Conservation (phyloP, 768 basidiomycete species). For the Boletus pseudo-olivaceus region DNA sequence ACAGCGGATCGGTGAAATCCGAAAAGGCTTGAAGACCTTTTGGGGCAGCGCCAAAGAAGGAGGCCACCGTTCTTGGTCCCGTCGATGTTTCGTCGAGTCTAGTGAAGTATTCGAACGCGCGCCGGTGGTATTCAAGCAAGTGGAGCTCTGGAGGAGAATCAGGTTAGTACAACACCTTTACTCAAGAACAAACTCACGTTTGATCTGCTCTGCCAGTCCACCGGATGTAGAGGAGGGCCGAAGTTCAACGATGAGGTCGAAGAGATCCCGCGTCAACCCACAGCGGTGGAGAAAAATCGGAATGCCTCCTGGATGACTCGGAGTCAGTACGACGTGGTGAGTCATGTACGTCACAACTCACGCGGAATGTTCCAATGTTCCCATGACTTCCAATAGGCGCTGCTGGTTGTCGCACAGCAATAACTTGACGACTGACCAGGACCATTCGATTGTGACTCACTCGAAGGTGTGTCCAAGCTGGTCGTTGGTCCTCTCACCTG, state of each 20-base stretch:
- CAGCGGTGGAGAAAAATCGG: background rate
- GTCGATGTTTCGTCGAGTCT: background rate
- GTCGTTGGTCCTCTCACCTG: background rate
- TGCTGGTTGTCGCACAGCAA: background rate
- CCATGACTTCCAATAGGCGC: background rate
- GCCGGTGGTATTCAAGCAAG: background rate
- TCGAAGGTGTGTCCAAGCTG: background rate
- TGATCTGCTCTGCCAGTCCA: background rate
- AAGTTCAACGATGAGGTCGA: background rate
- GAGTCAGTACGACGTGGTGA: too few species aligned
- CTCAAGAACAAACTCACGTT: background rate
- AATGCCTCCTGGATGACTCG: background rate
- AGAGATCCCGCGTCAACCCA: background rate
- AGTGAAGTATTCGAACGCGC: background rate
- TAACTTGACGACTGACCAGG: background rate
- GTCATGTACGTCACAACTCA: background rate
- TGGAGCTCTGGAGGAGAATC: background rate
- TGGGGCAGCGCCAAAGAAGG: background rate
- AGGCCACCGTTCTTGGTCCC: background rate
- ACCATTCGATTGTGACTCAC: too few species aligned
- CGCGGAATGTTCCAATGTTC: background rate
- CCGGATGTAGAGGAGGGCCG: background rate
- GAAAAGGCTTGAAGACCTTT: background rate
- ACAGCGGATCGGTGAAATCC: background rate
- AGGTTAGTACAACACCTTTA: background rate